Percentiles rank a stretch among this genome's conserved stretches.
Conservation (phyloP, 768 basidiomycete genomes). For the Russula olivacea region DNA sequence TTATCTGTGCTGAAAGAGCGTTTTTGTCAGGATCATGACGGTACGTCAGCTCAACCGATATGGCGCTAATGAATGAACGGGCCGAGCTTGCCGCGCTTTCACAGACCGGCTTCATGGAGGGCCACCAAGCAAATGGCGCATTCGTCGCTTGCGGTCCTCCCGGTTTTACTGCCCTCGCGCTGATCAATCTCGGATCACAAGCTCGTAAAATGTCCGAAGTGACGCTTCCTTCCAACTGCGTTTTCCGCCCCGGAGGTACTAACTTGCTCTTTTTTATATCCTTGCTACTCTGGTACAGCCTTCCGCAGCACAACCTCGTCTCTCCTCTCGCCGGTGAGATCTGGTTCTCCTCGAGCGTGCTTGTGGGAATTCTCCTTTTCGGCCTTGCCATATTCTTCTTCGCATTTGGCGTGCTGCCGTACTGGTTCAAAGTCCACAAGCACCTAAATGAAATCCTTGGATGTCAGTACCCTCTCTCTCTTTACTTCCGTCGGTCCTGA, state of each 20-base stretch:
- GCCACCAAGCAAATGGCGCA: constrained; percentile 45
- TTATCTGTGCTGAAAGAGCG: background rate
- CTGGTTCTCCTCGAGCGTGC: constrained; percentile 40
- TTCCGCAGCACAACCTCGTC: constrained; percentile 35
- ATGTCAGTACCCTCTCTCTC: constrained; percentile 30
- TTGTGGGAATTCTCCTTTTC: constrained; percentile 38
- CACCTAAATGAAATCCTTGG: constrained; percentile 42
- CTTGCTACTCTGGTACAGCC: constrained; percentile 24
- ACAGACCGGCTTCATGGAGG: constrained; percentile 43
- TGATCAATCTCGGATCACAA: constrained; percentile 40
- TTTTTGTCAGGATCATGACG: constrained; percentile 35
- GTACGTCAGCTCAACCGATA: constrained; percentile 26
- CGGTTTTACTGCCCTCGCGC: constrained; percentile 44
- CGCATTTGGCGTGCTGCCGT: constrained; percentile 40
- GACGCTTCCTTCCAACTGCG: background rate
- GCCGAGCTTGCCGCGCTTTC: background rate
- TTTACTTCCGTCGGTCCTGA: background rate
- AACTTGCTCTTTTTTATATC: background rate
- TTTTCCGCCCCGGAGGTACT: background rate
- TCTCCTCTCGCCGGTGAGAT: constrained; percentile 39
- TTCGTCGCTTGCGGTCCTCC: constrained; percentile 46
- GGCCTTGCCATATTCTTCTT: constrained; percentile 46
- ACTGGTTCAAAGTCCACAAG: constrained; percentile 47
- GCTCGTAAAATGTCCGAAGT: constrained; percentile 36
- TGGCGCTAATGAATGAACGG: background rate